phyloP scores from a whole-genome alignment of 805 yeast genomes.

The Kodamaea sagamina region DNA sequence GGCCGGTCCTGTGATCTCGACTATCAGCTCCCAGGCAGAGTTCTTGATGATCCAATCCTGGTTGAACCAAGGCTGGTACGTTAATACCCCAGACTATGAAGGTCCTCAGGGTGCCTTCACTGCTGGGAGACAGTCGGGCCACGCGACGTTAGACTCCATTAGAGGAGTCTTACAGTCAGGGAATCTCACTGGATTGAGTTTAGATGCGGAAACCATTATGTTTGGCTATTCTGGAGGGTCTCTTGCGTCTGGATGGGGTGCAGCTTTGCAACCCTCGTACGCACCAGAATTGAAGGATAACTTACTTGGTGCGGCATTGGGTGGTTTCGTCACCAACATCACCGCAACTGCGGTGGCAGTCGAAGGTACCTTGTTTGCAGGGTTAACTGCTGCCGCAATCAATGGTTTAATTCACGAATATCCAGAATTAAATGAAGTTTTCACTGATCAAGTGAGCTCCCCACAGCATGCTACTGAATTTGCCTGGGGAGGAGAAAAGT shows the following conservation, averaged over 20 bases:
- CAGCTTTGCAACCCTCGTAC: slow-evolving; percentile 25
- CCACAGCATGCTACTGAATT: slow-evolving; percentile 1
- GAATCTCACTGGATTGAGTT: slow-evolving; percentile 22
- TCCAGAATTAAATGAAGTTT: slow-evolving; percentile 21
- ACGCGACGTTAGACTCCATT: slow-evolving; percentile 22
- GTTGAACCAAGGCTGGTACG: slow-evolving; percentile 23
- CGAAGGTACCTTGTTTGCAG: slow-evolving; percentile 31
- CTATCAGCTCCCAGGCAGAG: slow-evolving; percentile 16
- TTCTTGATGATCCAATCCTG: slow-evolving; percentile 17
- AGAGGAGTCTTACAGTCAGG: slow-evolving; percentile 20
- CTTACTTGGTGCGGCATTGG: slow-evolving; percentile 34
- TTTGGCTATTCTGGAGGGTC: slow-evolving; percentile 33
- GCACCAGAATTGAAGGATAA: slow-evolving; percentile 24
- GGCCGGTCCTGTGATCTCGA: slow-evolving; percentile 12
- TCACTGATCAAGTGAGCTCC: slow-evolving; percentile 4
- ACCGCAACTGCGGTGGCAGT: slow-evolving; percentile 26
- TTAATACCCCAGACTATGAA: slow-evolving; percentile 24
- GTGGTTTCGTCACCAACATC: slow-evolving; percentile 38
- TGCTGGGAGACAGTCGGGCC: slow-evolving; percentile 23
- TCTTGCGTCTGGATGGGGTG: slow-evolving; percentile 28
- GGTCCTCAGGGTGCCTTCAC: slow-evolving; percentile 23
- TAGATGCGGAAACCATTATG: slow-evolving; percentile 18
- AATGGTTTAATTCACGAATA: slow-evolving; percentile 36
- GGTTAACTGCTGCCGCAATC: slow-evolving; percentile 31
- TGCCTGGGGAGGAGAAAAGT: slow-evolving; percentile 6